Evolutionary conservation across 208 protist species (phyloP), one percentile per base, ranked within the genome.

Genomic region (Wallacemonas sp.): DNA sequence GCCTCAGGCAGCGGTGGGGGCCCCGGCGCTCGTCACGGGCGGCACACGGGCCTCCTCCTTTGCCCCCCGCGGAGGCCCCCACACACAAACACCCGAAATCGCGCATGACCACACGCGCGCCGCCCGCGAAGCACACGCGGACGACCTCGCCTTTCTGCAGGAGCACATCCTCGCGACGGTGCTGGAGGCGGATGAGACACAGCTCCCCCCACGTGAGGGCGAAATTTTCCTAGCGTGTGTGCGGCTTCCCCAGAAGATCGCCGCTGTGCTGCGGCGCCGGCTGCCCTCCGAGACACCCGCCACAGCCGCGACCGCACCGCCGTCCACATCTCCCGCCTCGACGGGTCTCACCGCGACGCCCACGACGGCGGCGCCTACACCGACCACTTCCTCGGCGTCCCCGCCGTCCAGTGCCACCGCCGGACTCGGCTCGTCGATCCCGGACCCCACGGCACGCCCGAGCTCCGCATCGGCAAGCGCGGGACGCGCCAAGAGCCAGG

Each of bases 201-300:
- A 75, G 57, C 60, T 91, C 26, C 83, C 87, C 22, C 63, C 74
- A 32, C 52, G 75, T 15, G 79, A 89, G 57, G 87, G 87, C 3
- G 83, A 93, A 62, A 46, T 81, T 8, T 93, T 81, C 50, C 60
- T 93, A 12, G 74, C 78, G 21, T 78, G 69, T 21, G 66, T 89
- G 37, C 78, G 73, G 34, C 81, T 81, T 63, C 86, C 86, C 19
- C 80, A 88, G 39, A 78, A 83, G 41, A 75, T 50, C 17, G 55
- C 65, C 5, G 78, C 70, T n/a, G 86, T 89, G 52, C 75, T 92
- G 53, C 82, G 82, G 26, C 76, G 77, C 6, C 50, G 67, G 13
- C 44, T 73, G 19, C 50, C 55, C 1, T 66, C 57, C 17, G 73
- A 85, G 50, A 53, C 37, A 19, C 50, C 75, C 17, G 42, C 30